These are phyloP conservation scores for Mucor mucedo DNA, from an alignment of 371 early-diverging fungal genomes.

Conservation along the genomic window DNA sequence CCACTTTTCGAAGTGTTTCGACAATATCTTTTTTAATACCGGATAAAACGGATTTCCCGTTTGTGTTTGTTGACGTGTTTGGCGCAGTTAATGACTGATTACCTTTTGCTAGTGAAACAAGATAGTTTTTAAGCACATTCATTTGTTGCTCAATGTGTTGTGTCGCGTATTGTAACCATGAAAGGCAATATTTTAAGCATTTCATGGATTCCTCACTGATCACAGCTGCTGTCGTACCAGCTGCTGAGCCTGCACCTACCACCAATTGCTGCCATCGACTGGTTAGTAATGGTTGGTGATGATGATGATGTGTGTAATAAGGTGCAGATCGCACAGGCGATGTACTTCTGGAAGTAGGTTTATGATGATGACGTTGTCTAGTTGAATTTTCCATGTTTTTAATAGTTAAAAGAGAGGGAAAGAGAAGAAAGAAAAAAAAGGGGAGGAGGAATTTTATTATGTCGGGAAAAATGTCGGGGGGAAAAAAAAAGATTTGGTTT, in stretches of 20 bases:
- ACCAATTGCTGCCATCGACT: slow-evolving; percentile 71
- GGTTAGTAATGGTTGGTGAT: slow-evolving; percentile 5
- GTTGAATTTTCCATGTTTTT: background rate
- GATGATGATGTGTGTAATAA: slow-evolving; percentile 20
- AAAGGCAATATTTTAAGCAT: slow-evolving; percentile 77
- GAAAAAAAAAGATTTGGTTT: slow-evolving; percentile 2
- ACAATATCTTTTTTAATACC: slow-evolving; percentile 82
- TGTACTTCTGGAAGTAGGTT: slow-evolving; percentile 27
- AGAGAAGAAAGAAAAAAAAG: slow-evolving; percentile 6
- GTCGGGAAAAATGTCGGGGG: slow-evolving; percentile 6
- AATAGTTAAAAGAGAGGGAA: background rate
- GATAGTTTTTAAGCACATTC: slow-evolving; percentile 63
- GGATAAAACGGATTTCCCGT: slow-evolving; percentile 55
- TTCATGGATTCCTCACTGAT: slow-evolving; percentile 81
- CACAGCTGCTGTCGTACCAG: slow-evolving; percentile 73
- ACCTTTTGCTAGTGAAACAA: slow-evolving; percentile 55
- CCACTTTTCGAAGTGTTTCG: slow-evolving; percentile 83
- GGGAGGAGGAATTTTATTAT: background rate
- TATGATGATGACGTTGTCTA: slow-evolving; percentile 14
- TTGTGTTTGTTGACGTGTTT: slow-evolving; percentile 16
- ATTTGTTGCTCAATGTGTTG: slow-evolving; percentile 84
- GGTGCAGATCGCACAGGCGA: slow-evolving; percentile 34
- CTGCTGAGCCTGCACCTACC: slow-evolving; percentile 67
- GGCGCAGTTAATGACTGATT: slow-evolving; percentile 11
- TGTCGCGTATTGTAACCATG: slow-evolving; percentile 86